phyloP scores from a whole-genome alignment of 164 flowering plant species.

The Magnolia officinalis region DNA sequence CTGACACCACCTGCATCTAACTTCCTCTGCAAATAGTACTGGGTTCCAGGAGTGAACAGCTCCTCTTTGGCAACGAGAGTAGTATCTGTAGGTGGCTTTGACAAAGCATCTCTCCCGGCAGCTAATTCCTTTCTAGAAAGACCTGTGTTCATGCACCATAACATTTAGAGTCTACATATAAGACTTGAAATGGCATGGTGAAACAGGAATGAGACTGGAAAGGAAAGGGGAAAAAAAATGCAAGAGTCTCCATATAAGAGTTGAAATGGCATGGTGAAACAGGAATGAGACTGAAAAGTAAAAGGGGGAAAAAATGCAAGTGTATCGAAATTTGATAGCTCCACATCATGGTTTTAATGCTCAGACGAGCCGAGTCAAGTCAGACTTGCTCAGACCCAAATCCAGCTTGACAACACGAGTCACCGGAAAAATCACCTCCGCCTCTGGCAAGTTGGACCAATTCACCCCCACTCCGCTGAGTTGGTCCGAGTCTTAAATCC shows the following conservation, averaged over 20 bases:
- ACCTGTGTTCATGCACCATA: conserved; percentile 26
- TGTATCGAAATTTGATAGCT: no score
- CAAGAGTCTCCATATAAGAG: neutral
- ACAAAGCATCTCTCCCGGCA: conserved; percentile 7
- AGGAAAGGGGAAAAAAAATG: neutral
- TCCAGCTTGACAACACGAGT: no score
- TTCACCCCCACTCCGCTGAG: no score
- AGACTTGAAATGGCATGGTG: neutral
- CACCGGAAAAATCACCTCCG: no score
- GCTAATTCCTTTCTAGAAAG: conserved; percentile 19
- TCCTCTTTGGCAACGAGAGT: conserved; percentile 35
- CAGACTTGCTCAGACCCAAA: no score
- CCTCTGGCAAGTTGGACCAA: no score
- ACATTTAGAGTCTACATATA: neutral
- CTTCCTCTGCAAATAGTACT: conserved; percentile 44
- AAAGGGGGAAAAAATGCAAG: neutral
- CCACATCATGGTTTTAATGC: no score
- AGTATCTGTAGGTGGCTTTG: conserved; percentile 12
- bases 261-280: neutral
- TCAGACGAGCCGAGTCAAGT: no score
- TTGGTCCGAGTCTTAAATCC: no score
- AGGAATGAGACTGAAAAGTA: neutral
- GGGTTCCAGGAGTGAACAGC: conserved; percentile 42
- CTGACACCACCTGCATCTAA: conserved; percentile 14
- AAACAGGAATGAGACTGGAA: neutral